A percentile compares a stretch with the other conserved stretches of the same genome.
These are phyloP conservation scores for Exophiala sideris DNA, from an alignment of 2,329 filamentous ascomycete genomes.

Conservation along the genomic window DNA sequence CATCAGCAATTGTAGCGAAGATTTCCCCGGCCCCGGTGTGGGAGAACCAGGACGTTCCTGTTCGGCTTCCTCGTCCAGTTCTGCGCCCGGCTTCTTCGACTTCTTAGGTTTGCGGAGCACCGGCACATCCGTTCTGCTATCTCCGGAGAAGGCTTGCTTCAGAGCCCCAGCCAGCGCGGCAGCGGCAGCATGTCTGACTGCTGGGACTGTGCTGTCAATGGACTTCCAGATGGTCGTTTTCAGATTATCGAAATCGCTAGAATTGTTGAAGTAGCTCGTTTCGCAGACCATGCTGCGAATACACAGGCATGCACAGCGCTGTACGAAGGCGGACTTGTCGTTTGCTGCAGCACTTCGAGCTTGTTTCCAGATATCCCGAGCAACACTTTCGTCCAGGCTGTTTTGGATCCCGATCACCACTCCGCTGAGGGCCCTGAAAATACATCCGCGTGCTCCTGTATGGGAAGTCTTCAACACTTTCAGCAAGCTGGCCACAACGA, in stretches of 20 bases:
- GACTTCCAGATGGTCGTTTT: conserved; percentile 80
- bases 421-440: conserved; percentile 72
- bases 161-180: conserved; percentile 80
- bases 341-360: conserved; percentile 69
- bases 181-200: conserved; percentile 80
- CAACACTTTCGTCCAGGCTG: conserved; percentile 77
- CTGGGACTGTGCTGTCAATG: conserved; percentile 71
- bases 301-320: conserved; percentile 74
- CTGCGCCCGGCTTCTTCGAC: conserved; percentile 59
- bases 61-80: conserved; percentile 72
- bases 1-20: conserved; percentile 66
- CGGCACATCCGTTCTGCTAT: conserved; percentile 52
- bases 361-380: conserved; percentile 93
- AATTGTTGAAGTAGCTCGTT: conserved; percentile 82
- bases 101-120: conserved; percentile 70
- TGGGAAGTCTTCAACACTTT: conserved; percentile 80
- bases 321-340: conserved; percentile 80
- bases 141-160: conserved; percentile 73
- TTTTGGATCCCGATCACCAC: conserved; percentile 70
- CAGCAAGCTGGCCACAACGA: conserved; percentile 68
- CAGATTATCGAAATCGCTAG: conserved; percentile 84
- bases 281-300: conserved; percentile 68
- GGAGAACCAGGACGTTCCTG: conserved; percentile 67
- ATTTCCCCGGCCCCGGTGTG: conserved; percentile 67
- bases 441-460: conserved; percentile 74